Evolutionary conservation across 2,329 filamentous ascomycete genomes (phyloP).

Genomic region (Pyrenophora graminea): DNA sequence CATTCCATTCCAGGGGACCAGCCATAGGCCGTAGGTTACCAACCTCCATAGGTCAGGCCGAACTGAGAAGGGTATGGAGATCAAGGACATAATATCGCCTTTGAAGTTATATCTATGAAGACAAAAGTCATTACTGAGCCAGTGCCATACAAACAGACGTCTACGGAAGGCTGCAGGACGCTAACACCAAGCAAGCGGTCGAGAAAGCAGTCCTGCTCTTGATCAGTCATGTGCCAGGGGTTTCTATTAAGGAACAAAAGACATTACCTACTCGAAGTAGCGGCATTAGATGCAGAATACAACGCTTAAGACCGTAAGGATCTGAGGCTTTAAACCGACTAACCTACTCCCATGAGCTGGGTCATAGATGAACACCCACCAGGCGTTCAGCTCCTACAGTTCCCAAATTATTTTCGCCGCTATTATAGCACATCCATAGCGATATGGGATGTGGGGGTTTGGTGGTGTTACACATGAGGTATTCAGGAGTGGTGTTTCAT

Average conservation of each 20-base stretch:
- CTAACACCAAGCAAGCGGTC: conserved; percentile 66
- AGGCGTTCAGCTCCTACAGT: conserved; percentile 60
- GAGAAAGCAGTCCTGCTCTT: conserved; percentile 60
- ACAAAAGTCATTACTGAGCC: conserved; percentile 66
- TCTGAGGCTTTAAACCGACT: conserved; percentile 69
- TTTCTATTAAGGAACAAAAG: neutral
- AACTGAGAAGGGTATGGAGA: conserved; percentile 67
- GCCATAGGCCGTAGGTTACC: conserved; percentile 68
- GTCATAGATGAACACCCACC: neutral
- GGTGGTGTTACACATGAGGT: neutral
- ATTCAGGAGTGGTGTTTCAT: neutral
- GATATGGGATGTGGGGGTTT: neutral
- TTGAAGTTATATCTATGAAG: conserved; percentile 64
- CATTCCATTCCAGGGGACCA: conserved; percentile 69
- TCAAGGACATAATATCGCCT: conserved; percentile 68
- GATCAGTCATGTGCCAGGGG: neutral
- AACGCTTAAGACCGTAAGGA: conserved; percentile 58
- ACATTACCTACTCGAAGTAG: conserved; percentile 54
- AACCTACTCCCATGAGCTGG: conserved; percentile 37
- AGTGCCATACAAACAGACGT: conserved; percentile 68
- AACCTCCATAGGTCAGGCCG: conserved; percentile 64
- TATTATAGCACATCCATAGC: conserved; percentile 57
- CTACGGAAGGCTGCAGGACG: conserved; percentile 70
- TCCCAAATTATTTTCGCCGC: conserved; percentile 64
- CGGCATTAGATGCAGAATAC: conserved; percentile 61